phyloP scores from a whole-genome alignment of 805 yeast species.

The Candida vartiovaarae region DNA sequence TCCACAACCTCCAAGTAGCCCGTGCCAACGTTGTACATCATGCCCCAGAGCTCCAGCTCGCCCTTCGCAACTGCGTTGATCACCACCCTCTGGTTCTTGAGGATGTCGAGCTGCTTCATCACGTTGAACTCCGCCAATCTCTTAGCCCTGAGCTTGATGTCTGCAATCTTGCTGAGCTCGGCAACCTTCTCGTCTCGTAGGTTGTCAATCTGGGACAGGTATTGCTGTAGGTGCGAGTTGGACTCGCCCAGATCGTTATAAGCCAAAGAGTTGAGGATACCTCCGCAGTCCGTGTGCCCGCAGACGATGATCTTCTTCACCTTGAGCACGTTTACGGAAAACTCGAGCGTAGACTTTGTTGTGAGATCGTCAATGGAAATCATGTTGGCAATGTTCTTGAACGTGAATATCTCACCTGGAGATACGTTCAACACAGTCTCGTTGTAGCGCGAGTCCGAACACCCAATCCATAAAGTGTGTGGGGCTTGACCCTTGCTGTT shows the following conservation, averaged over 20 bases:
- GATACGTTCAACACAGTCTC: constrained; percentile 68
- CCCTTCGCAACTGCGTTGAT: constrained; percentile 54
- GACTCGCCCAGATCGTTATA: constrained; percentile 59
- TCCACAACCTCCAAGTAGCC: constrained; percentile 51
- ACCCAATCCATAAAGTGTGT: constrained; percentile 89
- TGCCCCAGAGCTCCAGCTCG: constrained; percentile 71
- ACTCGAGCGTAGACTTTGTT: constrained; percentile 73
- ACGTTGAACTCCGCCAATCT: constrained; percentile 73
- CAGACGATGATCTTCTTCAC: constrained; percentile 79
- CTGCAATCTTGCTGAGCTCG: constrained; percentile 41
- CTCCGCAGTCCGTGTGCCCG: constrained; percentile 96
- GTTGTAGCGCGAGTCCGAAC: constrained; percentile 87
- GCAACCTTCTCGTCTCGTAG: constrained; percentile 54
- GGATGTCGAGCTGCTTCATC: constrained; percentile 58
- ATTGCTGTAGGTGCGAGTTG: constrained; percentile 26
- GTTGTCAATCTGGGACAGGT: constrained; percentile 60
- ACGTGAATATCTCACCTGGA: constrained; percentile 89
- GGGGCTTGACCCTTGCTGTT: constrained; percentile 87
- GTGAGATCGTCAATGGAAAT: constrained; percentile 63
- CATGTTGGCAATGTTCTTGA: constrained; percentile 81
- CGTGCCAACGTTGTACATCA: constrained; percentile 75
- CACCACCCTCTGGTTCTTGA: constrained; percentile 50
- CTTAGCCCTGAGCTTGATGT: constrained; percentile 48
- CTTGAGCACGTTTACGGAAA: constrained; percentile 77
- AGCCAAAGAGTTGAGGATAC: constrained; percentile 73